Evolutionary conservation across 129 eudicot genomes (phyloP), one percentile per base, ranked within the genome.

Genomic region (Flaveria linearis): DNA sequence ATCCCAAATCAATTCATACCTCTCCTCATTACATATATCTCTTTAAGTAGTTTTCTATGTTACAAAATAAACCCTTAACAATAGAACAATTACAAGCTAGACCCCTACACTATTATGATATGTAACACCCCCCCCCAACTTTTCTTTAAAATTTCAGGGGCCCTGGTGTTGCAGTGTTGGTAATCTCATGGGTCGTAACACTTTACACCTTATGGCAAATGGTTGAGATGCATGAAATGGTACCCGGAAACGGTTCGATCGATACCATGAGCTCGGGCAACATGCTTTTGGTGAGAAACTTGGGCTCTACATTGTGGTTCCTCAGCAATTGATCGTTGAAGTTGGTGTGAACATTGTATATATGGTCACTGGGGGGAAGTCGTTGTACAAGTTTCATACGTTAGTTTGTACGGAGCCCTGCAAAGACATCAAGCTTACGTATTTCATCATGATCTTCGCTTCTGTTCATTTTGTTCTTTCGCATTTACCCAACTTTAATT

Each of bases 401-500:
- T 8, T 83, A 50, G 83, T 78, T 9, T 83, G 90, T 69, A 4
- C 14, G 0, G 36, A 82, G 0, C 17, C 70, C 10, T 84, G 91
- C 81, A 77, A 73, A 25, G 60, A 73, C 22, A 87, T 88, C 55
- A 88, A 81, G 22, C 82, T 79, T 20, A 88, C 93, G 39, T 88
- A 36, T 70, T 88, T 85, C 72, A 88, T 88, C 84, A 85, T 88
- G 88, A 85, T 88, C 50, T 88, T 85, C 43, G 88, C 86, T n/a
- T 88, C 93, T 1, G 93, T 81, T 64, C 90, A 88, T 64, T 88
- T 88, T 55, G 90, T 88, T 30, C 93, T 88, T 50, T 83, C 93
- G 16, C 93, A 88, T 84, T 85, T 88, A 3, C 93, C 93, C 77
- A 85, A 88, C 52, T 72, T 88, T 61, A 83, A 85, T 66, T 81